phyloP scores from a whole-genome alignment of 139 green algal species.

The Diplosphaera chodatii region DNA sequence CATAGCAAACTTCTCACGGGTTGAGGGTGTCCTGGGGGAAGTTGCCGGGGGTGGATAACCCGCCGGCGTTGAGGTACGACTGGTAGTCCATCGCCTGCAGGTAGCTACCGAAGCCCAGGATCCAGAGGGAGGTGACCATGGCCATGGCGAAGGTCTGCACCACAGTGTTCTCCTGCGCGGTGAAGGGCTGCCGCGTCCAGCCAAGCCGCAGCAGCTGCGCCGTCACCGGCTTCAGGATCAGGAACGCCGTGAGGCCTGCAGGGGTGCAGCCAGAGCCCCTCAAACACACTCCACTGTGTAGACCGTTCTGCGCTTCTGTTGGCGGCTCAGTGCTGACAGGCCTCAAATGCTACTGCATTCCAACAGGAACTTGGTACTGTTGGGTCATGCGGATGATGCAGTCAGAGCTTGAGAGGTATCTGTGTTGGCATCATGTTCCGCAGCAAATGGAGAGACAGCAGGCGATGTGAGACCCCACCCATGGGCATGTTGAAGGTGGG shows the following conservation, averaged over 20 bases:
- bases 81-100: conserved; percentile 21
- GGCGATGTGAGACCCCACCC: not conserved
- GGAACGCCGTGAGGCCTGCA: not conserved
- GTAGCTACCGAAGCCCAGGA: conserved; percentile 14
- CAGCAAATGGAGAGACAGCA: not conserved
- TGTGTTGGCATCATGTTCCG: too few species aligned
- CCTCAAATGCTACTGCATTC: too few species aligned
- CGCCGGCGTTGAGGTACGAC: conserved; percentile 11
- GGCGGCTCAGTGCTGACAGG: too few species aligned
- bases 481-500: not conserved
- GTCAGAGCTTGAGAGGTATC: too few species aligned
- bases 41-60: conserved; percentile 6
- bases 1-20: not conserved
- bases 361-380: too few species aligned
- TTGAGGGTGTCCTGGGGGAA: conserved; percentile 3
- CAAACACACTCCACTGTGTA: too few species aligned
- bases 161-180: conserved; percentile 19
- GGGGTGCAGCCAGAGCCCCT: too few species aligned
- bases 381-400: too few species aligned
- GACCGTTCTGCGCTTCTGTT: too few species aligned
- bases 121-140: conserved; percentile 6
- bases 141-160: conserved; percentile 21
- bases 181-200: not conserved
- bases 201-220: not conserved
- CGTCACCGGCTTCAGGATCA: not conserved